Evolutionary conservation across 208 protist species (phyloP).

Genomic region (Endotrypanum monterogeii): DNA sequence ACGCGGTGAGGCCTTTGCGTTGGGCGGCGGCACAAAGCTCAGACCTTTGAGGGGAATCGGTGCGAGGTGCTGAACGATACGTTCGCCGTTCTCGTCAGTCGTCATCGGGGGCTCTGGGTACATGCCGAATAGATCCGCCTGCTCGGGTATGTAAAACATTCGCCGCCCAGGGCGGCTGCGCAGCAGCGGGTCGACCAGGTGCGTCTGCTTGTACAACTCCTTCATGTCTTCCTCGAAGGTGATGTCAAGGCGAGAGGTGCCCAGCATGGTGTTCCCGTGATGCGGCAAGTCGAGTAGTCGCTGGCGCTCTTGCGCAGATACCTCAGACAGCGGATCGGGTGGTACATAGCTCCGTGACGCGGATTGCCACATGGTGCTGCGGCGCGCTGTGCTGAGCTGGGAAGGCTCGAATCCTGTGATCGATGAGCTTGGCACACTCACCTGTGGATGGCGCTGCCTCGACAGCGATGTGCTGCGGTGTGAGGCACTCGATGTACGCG

Average conservation of each 20-base stretch:
- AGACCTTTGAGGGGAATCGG: slow-evolving; percentile 15
- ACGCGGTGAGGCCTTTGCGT: slow-evolving; percentile 4
- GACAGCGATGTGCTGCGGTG: background rate
- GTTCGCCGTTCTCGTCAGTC: slow-evolving; percentile 26
- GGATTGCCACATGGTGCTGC: slow-evolving; percentile 17
- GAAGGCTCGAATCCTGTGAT: slow-evolving; percentile 17
- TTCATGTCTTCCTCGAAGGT: slow-evolving; percentile 62
- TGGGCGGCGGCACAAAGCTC: slow-evolving; percentile 20
- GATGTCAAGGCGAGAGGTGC: slow-evolving; percentile 50
- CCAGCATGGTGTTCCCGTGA: slow-evolving; percentile 8
- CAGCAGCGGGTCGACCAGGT: slow-evolving; percentile 58
- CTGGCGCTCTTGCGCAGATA: slow-evolving; percentile 25
- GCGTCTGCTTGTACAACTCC: slow-evolving; percentile 55
- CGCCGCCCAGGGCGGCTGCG: slow-evolving; percentile 35
- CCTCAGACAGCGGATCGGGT: slow-evolving; percentile 13
- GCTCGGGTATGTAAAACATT: slow-evolving; percentile 44
- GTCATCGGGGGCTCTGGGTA: slow-evolving; percentile 37
- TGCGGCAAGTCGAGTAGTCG: slow-evolving; percentile 29
- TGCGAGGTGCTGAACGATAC: slow-evolving; percentile 15
- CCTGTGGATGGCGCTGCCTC: background rate
- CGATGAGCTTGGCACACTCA: slow-evolving; percentile 1
- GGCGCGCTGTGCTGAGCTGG: slow-evolving; percentile 21
- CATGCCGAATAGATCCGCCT: slow-evolving; percentile 55
- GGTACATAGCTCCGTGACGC: slow-evolving; percentile 11
- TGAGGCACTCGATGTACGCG: background rate